These are phyloP conservation scores for Xylariaceae sp. DNA, from an alignment of 2,329 filamentous ascomycete genomes.

Conservation along the genomic window DNA sequence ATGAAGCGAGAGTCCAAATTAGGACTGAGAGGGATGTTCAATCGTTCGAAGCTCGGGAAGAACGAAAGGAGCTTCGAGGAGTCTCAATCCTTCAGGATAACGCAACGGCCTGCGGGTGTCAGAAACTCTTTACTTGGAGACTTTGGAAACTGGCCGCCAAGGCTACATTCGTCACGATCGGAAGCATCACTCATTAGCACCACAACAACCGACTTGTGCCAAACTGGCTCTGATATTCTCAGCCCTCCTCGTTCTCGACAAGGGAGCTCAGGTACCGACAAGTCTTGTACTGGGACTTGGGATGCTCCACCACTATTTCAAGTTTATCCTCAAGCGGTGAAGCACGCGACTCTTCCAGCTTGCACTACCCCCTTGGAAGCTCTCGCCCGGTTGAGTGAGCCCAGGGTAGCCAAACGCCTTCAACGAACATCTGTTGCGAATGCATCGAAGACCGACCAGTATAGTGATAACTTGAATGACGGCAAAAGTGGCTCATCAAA, in stretches of 20 bases:
- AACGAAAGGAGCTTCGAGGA: constrained; percentile 27
- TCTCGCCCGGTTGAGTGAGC: constrained; percentile 59
- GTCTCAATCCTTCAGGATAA: constrained; percentile 27
- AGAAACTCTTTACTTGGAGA: constrained; percentile 47
- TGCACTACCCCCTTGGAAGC: constrained; percentile 65
- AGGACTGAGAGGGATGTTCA: constrained; percentile 49
- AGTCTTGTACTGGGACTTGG: constrained; percentile 40
- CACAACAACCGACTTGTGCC: constrained; percentile 15
- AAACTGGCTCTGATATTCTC: constrained; percentile 9
- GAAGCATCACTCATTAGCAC: constrained; percentile 32
- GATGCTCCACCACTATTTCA: constrained; percentile 77
- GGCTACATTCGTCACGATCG: constrained; percentile 33
- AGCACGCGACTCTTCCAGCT: constrained; percentile 66
- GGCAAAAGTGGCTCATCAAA: constrained; percentile 40
- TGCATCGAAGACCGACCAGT: constrained; percentile 27
- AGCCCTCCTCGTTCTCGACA: constrained; percentile 11
- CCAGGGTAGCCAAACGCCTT: constrained; percentile 40
- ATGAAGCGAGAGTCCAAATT: constrained; percentile 49
- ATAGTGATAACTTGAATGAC: constrained; percentile 18
- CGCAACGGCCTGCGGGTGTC: constrained; percentile 35
- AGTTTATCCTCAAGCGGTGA: constrained; percentile 79
- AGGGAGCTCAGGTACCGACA: constrained; percentile 14
- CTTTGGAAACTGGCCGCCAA: constrained; percentile 41
- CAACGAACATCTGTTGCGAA: constrained; percentile 30
- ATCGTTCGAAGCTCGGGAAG: constrained; percentile 39